phyloP scores from a whole-genome alignment of 2,329 filamentous ascomycete species.

The Alternaria conjuncta region DNA sequence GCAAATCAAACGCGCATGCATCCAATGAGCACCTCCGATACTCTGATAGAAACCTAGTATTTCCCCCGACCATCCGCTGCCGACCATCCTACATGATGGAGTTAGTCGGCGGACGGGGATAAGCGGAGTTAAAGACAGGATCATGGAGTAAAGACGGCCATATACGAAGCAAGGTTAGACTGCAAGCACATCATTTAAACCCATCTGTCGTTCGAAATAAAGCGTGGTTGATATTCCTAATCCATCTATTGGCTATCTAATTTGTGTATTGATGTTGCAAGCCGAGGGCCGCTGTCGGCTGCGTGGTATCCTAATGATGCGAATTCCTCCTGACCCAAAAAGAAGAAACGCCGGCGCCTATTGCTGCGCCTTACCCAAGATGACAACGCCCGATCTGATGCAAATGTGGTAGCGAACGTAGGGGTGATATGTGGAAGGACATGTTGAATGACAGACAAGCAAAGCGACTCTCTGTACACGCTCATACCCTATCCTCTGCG shows the following conservation, averaged over 20 bases:
- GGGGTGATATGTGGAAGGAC: not conserved
- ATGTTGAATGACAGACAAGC: not conserved
- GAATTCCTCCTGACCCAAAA: not conserved
- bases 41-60: not conserved
- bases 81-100: not conserved
- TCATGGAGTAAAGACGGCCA: not conserved
- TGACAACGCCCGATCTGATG: not conserved
- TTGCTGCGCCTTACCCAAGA: not conserved
- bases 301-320: constrained; percentile 6
- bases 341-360: not conserved
- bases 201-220: not conserved
- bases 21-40: not conserved
- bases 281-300: constrained; percentile 1
- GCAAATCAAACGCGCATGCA: not conserved
- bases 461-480: not conserved
- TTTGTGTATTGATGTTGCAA: not conserved
- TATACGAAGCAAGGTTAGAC: not conserved
- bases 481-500: constrained; percentile 64
- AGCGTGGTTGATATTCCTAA: not conserved
- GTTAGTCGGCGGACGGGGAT: not conserved
- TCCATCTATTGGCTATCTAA: not conserved
- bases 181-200: too few relatives aligned
- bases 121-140: not conserved
- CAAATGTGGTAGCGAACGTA: not conserved
- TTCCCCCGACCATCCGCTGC: not conserved